Evolutionary conservation across 73 alveolate species (phyloP).

Genomic region (Stentor coeruleus): DNA sequence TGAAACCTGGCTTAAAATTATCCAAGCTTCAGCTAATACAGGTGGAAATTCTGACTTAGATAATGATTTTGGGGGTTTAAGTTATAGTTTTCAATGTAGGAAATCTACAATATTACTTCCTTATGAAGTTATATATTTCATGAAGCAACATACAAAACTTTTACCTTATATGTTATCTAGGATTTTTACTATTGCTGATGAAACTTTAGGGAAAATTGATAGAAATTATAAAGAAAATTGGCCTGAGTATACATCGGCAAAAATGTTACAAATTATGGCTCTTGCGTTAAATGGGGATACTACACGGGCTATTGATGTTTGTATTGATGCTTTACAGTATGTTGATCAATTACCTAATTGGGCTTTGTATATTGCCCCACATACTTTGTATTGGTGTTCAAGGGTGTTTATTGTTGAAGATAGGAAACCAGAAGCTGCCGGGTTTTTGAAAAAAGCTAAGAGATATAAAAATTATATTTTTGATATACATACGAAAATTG

Average conservation of each 20-base stretch:
- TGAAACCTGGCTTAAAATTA: not conserved
- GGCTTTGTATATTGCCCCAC: not conserved
- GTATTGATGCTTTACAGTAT: not conserved
- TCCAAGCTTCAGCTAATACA: not conserved
- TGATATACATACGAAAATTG: not conserved
- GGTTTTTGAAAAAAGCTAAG: not conserved
- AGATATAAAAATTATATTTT: too few relatives aligned
- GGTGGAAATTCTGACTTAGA: not conserved
- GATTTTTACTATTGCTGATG: not conserved
- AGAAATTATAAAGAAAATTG: too few relatives aligned
- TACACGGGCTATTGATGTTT: not conserved
- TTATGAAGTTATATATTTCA: not conserved
- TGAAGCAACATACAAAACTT: not conserved
- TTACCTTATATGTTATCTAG: not conserved
- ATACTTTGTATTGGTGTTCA: not conserved
- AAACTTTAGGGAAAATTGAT: not conserved
- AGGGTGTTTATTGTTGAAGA: not conserved
- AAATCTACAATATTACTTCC: not conserved
- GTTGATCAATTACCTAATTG: not conserved
- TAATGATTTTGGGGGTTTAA: not conserved
- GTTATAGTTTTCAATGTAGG: not conserved
- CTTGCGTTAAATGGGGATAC: not conserved
- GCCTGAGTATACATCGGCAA: not conserved
- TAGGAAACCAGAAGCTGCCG: not conserved
- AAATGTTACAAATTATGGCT: constrained; percentile 1